Conservation (phyloP, 2,329 filamentous ascomycete genomes). For the Tolypocladium inflatum region DNA sequence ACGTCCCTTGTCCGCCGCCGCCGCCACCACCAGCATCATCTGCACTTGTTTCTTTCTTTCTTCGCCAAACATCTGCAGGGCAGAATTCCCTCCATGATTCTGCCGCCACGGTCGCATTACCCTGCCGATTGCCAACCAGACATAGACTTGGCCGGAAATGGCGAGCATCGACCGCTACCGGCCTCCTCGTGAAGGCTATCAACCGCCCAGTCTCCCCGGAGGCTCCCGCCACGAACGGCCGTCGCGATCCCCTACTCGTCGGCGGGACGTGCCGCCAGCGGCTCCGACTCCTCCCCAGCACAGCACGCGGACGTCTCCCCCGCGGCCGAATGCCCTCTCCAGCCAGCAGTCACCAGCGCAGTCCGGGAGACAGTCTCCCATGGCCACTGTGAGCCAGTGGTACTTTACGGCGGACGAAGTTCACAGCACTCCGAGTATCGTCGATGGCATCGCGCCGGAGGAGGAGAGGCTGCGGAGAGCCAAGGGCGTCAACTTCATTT, state of each 20-base stretch:
- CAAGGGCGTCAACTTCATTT: constrained; percentile 95
- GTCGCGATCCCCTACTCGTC: constrained; percentile 40
- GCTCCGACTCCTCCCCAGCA: constrained; percentile 51
- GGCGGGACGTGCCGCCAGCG: constrained; percentile 49
- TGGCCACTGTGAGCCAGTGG: constrained; percentile 59
- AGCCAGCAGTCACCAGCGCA: constrained; percentile 33
- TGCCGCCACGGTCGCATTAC: constrained; percentile 7
- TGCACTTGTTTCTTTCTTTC: not conserved
- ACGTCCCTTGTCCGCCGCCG: not conserved
- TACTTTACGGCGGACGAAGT: constrained; percentile 80
- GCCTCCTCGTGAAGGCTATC: constrained; percentile 46
- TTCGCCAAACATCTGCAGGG: not conserved
- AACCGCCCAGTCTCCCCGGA: constrained; percentile 37
- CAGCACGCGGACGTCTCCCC: constrained; percentile 45
- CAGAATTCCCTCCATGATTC: constrained; percentile 14
- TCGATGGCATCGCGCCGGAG: constrained; percentile 67
- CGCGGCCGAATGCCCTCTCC: constrained; percentile 34
- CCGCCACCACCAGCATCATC: not conserved
- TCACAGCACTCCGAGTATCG: constrained; percentile 69
- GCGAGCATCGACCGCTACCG: constrained; percentile 52
- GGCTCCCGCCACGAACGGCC: constrained; percentile 30
- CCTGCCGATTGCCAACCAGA: constrained; percentile 13
- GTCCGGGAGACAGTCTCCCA: constrained; percentile 26
- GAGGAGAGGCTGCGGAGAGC: constrained; percentile 74
- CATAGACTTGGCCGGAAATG: constrained; percentile 28